Evolutionary conservation across 2,329 filamentous ascomycete species (phyloP).

Genomic region (Shiraia sp.): DNA sequence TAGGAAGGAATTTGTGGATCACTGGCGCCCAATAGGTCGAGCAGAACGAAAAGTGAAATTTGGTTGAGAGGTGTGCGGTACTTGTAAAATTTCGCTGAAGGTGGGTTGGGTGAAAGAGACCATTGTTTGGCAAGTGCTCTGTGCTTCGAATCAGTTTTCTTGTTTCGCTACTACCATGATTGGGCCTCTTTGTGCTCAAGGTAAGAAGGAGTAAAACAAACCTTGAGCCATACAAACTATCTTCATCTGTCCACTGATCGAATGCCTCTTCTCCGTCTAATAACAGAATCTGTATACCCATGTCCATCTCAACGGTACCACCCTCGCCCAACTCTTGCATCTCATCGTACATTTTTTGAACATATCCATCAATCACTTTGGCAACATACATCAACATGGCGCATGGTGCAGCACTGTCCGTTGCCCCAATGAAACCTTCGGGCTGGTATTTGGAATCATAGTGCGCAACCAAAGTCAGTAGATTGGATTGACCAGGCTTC

Average conservation of each 20-base stretch:
- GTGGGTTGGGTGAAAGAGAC: conserved; percentile 71
- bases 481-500: conserved; percentile 71
- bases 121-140: conserved; percentile 77
- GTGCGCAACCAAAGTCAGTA: conserved; percentile 87
- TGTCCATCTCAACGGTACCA: conserved; percentile 68
- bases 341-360: conserved; percentile 79
- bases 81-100: conserved; percentile 63
- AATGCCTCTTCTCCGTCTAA: conserved; percentile 97
- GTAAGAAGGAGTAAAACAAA: conserved; percentile 43
- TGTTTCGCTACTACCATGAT: background rate
- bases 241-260: conserved; percentile 72
- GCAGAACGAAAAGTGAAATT: conserved; percentile 87
- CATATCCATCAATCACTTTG: conserved; percentile 74
- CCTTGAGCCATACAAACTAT: conserved; percentile 89
- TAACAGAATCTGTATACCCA: conserved; percentile 85
- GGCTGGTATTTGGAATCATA: conserved; percentile 86
- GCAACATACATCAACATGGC: conserved; percentile 90
- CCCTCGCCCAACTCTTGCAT: conserved; percentile 63
- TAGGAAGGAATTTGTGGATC: conserved; percentile 78
- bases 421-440: conserved; percentile 88
- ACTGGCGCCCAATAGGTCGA: conserved; percentile 79
- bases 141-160: background rate
- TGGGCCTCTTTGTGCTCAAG: too few species aligned
- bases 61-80: conserved; percentile 75
- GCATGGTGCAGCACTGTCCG: conserved; percentile 90